Conservation (phyloP, 805 yeast species). For the Metschnikowia colocasiae region DNA sequence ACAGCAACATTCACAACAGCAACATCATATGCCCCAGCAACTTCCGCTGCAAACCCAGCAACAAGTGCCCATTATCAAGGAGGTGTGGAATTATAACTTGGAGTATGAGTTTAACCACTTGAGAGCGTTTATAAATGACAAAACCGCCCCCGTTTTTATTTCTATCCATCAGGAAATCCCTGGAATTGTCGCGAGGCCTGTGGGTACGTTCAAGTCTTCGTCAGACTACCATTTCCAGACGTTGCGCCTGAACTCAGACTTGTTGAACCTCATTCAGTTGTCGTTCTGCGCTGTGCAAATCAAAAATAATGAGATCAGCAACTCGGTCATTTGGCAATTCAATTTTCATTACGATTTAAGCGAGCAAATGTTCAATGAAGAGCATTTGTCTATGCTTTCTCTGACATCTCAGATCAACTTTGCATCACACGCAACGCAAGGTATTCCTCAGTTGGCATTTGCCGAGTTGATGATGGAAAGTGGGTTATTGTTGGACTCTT, state of each 20-base stretch:
- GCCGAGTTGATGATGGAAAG: conserved; percentile 82
- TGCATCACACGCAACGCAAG: conserved; percentile 65
- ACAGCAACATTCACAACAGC: conserved; percentile 29
- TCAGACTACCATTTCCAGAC: conserved; percentile 96
- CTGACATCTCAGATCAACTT: conserved; percentile 81
- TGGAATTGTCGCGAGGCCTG: conserved; percentile 93
- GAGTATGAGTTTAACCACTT: conserved; percentile 63
- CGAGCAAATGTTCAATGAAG: conserved; percentile 82
- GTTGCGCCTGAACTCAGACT: conserved; percentile 84
- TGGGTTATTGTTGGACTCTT: conserved; percentile 71
- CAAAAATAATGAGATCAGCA: conserved; percentile 46
- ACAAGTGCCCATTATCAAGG: conserved; percentile 54
- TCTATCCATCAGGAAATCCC: conserved; percentile 91
- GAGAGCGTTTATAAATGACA: conserved; percentile 54
- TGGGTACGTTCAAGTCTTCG: conserved; percentile 86
- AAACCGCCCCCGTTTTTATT: conserved; percentile 45
- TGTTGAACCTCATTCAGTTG: conserved; percentile 79
- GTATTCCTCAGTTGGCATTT: conserved; percentile 76
- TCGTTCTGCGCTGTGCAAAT: conserved; percentile 39
- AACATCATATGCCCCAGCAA: conserved; percentile 11
- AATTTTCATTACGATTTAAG: conserved; percentile 79
- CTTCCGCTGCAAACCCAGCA: conserved; percentile 13
- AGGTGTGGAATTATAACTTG: conserved; percentile 71
- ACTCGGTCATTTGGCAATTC: conserved; percentile 90
- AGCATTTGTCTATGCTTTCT: conserved; percentile 72